phyloP scores from a whole-genome alignment of 2,329 filamentous ascomycete species.

The Fusarium chaquense region DNA sequence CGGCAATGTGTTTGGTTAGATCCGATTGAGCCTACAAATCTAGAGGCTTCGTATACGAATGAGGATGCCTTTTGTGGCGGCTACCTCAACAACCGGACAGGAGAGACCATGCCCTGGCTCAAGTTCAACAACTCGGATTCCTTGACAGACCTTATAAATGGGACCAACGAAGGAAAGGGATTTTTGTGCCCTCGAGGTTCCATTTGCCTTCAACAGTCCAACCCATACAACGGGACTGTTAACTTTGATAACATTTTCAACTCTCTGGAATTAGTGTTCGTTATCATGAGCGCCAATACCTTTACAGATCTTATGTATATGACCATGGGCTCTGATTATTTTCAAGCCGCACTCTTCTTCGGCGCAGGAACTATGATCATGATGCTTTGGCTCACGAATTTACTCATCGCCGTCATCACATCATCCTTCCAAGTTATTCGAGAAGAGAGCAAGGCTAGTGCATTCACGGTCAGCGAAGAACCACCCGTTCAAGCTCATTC shows the following conservation, averaged over 20 bases:
- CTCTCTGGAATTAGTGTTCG: constrained; percentile 93
- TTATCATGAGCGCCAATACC: constrained; percentile 98
- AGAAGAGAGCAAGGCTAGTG: constrained; percentile 93
- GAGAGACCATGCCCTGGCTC: constrained; percentile 75
- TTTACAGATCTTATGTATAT: constrained; percentile 96
- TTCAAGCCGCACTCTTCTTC: constrained; percentile 84
- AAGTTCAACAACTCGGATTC: constrained; percentile 54
- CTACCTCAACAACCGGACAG: constrained; percentile 72
- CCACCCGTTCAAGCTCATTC: constrained; percentile 51
- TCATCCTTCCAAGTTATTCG: constrained; percentile 98
- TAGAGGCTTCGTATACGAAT: constrained; percentile 70
- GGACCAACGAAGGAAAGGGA: constrained; percentile 75
- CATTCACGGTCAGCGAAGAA: constrained; percentile 83
- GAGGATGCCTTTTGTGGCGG: constrained; percentile 87
- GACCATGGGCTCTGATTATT: constrained; percentile 90
- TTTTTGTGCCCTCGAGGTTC: constrained; percentile 89
- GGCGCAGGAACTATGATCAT: constrained; percentile 85
- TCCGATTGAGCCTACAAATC: constrained; percentile 66
- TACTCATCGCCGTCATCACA: constrained; percentile 95
- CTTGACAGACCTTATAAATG: constrained; percentile 62
- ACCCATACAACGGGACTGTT: constrained; percentile 86
- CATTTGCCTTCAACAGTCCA: constrained; percentile 81
- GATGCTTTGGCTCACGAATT: constrained; percentile 95
- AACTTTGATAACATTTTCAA: constrained; percentile 96
- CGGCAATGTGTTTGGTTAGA: constrained; percentile 84